Percentiles rank a stretch among this genome's conserved stretches.
Conservation (phyloP, 352 stramenopile genomes). For the Hyaloperonospora brassicae region DNA sequence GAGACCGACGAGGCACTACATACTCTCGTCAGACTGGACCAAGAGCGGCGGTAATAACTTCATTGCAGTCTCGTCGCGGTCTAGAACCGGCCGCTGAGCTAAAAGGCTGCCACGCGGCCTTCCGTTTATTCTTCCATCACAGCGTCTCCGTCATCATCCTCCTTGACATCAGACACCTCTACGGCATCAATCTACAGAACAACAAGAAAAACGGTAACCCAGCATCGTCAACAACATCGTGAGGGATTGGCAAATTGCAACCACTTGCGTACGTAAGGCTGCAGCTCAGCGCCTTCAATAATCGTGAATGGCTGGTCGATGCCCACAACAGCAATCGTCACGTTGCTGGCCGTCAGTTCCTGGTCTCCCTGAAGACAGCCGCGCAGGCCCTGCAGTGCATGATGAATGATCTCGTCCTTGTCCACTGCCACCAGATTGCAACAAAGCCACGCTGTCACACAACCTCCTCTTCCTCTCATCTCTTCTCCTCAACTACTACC, state of each 20-base stretch:
- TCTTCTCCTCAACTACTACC: background rate
- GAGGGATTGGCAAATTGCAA: background rate
- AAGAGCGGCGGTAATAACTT: conserved; percentile 3
- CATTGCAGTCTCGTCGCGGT: conserved; percentile 6
- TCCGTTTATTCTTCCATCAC: conserved; percentile 74
- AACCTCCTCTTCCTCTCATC: background rate
- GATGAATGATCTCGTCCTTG: conserved; percentile 96
- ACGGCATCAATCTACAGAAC: conserved; percentile 70
- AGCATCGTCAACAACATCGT: background rate
- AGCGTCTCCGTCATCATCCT: conserved; percentile 66
- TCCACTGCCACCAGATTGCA: conserved; percentile 33
- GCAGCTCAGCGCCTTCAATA: conserved; percentile 90
- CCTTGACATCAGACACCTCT: conserved; percentile 76
- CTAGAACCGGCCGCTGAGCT: conserved; percentile 4
- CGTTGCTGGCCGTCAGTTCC: conserved; percentile 91
- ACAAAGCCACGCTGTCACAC: conserved; percentile 1
- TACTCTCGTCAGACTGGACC: conserved; percentile 4
- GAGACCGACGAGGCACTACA: conserved; percentile 7
- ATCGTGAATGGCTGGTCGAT: conserved; percentile 90
- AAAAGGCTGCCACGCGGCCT: background rate
- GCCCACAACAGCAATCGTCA: conserved; percentile 91
- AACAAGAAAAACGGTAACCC: conserved; percentile 2
- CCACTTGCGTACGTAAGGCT: conserved; percentile 86
- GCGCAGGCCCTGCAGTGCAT: conserved; percentile 93
- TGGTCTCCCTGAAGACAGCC: conserved; percentile 94